Evolutionary conservation across 148 eudicot species (phyloP).

Genomic region (Salicornia ramosissima): DNA sequence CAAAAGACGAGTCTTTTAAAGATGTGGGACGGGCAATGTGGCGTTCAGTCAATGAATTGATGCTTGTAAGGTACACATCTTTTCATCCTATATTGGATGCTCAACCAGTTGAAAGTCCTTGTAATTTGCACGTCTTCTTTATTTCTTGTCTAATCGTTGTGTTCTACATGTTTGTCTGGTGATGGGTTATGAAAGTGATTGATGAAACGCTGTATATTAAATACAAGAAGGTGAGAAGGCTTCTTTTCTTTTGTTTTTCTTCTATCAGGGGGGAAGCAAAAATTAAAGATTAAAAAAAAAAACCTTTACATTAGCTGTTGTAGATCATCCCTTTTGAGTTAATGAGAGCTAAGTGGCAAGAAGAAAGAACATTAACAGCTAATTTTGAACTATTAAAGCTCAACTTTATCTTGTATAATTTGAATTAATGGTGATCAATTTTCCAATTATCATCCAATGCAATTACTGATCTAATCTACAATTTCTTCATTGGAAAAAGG

Average conservation of each 20-base stretch:
- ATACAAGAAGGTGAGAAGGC: not conserved
- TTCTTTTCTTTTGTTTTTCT: not conserved
- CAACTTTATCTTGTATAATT: too few relatives aligned
- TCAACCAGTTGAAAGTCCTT: not conserved
- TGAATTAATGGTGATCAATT: too few relatives aligned
- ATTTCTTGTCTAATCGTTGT: not conserved
- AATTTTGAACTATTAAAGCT: too few relatives aligned
- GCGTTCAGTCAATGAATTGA: slow-evolving; percentile 89
- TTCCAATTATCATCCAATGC: too few relatives aligned
- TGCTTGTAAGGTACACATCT: slow-evolving; percentile 72
- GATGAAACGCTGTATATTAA: not conserved
- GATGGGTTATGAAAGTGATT: not conserved
- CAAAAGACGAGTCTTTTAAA: slow-evolving; percentile 62
- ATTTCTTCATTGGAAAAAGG: too few relatives aligned
- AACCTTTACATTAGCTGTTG: not conserved
- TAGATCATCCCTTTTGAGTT: not conserved
- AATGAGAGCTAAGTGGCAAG: too few relatives aligned
- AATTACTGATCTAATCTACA: too few relatives aligned
- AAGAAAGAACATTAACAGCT: too few relatives aligned
- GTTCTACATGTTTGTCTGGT: not conserved
- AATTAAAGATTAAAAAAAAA: too few relatives aligned
- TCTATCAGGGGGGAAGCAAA: not conserved
- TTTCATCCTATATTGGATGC: not conserved
- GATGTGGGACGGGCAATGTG: slow-evolving; percentile 93
- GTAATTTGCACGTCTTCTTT: not conserved